Evolutionary conservation across 2,329 filamentous ascomycete species (phyloP).

Genomic region (Domatiomyces globalis): DNA sequence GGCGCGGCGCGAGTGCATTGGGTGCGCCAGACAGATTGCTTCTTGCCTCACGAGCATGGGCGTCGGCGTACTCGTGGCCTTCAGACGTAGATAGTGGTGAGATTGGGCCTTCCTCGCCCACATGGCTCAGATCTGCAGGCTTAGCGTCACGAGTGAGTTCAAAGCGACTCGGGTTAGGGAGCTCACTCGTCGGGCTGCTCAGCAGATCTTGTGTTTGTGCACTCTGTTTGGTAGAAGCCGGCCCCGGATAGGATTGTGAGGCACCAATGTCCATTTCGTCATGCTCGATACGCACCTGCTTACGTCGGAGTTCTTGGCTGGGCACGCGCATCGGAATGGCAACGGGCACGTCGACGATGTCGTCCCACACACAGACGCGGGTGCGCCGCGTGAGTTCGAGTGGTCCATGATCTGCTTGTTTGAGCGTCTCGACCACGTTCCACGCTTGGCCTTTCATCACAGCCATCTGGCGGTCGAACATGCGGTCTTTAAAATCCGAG

Average conservation of each 20-base stretch:
- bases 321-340: constrained; percentile 78
- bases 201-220: constrained; percentile 37
- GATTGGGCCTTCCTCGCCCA: constrained; percentile 20
- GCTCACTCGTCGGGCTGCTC: constrained; percentile 40
- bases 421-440: constrained; percentile 97
- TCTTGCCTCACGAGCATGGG: constrained; percentile 20
- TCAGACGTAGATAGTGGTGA: constrained; percentile 23
- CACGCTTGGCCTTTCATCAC: constrained; percentile 99
- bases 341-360: constrained; percentile 87
- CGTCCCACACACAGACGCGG: constrained; percentile 94
- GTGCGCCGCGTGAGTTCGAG: constrained; percentile 81
- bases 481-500: constrained; percentile 91
- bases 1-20: constrained; percentile 25
- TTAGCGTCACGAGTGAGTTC: constrained; percentile 41
- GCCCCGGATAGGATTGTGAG: constrained; percentile 21
- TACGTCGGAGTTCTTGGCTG: constrained; percentile 55
- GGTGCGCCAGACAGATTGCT: constrained; percentile 25
- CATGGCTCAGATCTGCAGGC: constrained; percentile 24
- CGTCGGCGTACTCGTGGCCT: constrained; percentile 13
- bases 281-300: constrained; percentile 30
- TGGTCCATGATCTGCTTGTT: constrained; percentile 80
- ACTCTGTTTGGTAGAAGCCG: background rate
- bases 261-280: constrained; percentile 89
- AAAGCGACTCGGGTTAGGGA: constrained; percentile 64
- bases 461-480: constrained; percentile 96